Percentiles rank a stretch among this genome's conserved stretches.
phyloP scores from a whole-genome alignment of 2,329 filamentous ascomycete species.

The Chaetomium sp. region DNA sequence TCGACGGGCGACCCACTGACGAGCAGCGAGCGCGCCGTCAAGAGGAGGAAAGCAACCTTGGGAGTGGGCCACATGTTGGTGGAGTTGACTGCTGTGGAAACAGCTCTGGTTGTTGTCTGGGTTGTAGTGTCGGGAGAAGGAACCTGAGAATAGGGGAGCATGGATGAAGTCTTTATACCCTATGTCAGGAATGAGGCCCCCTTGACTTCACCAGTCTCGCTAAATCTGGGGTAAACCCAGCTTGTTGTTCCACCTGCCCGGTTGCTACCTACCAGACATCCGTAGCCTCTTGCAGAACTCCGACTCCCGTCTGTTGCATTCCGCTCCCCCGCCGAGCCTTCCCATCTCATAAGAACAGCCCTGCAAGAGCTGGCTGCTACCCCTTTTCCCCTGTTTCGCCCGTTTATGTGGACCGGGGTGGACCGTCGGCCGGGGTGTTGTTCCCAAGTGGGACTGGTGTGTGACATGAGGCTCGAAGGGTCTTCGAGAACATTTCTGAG shows the following conservation, averaged over 20 bases:
- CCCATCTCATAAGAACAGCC: not conserved
- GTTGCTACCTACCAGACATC: constrained; percentile 20
- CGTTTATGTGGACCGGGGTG: not conserved
- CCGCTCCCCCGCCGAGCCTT: constrained; percentile 30
- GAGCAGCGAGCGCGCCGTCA: constrained; percentile 33
- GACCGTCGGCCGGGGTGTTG: not conserved
- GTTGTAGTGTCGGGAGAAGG: not conserved
- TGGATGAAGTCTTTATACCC: not conserved
- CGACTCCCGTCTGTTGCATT: constrained; percentile 29
- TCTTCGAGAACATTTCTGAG: constrained; percentile 15
- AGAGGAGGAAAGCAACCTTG: constrained; percentile 33
- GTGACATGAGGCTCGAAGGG: constrained; percentile 5
- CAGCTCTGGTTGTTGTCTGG: too few relatives aligned
- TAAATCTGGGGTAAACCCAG: not conserved
- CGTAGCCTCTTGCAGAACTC: constrained; percentile 12
- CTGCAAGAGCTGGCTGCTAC: not conserved
- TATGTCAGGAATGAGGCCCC: too few relatives aligned
- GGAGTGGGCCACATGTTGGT: constrained; percentile 35
- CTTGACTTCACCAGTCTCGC: not conserved
- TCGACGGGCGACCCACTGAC: constrained; percentile 35
- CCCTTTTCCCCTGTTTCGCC: not conserved
- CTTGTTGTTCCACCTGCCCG: constrained; percentile 5
- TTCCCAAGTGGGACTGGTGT: not conserved
- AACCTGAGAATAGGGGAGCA: too few relatives aligned
- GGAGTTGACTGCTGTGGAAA: not conserved